A percentile compares a stretch with the other conserved stretches of the same genome.
Conservation (phyloP, 768 basidiomycete species). For the Tulasnella calospora region DNA sequence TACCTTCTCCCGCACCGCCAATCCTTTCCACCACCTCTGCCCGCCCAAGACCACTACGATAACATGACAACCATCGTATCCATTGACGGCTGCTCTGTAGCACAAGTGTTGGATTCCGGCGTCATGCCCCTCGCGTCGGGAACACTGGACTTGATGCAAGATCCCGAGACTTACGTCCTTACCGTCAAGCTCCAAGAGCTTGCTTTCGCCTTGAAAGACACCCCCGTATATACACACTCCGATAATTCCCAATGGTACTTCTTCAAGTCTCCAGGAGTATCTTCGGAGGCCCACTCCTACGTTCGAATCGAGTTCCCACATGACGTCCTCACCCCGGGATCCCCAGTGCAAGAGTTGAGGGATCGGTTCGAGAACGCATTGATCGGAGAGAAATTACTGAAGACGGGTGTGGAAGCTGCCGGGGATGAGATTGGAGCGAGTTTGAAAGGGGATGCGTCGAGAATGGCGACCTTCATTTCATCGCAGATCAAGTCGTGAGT, state of each 20-base stretch:
- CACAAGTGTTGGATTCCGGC: slow-evolving; percentile 13
- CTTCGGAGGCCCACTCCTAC: slow-evolving; percentile 2
- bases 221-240: slow-evolving; percentile 14
- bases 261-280: slow-evolving; percentile 21
- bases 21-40: neutral
- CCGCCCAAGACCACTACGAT: neutral
- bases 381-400: slow-evolving; percentile 12
- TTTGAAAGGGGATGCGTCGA: neutral
- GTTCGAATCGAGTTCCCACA: slow-evolving; percentile 19
- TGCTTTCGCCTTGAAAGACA: slow-evolving; percentile 9
- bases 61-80: slow-evolving; percentile 19
- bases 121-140: neutral
- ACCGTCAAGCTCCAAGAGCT: slow-evolving; percentile 7
- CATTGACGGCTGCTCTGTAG: slow-evolving; percentile 4
- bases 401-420: slow-evolving; percentile 16
- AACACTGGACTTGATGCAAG: neutral
- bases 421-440: slow-evolving; percentile 19
- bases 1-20: neutral
- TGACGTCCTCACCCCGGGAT: neutral
- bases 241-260: slow-evolving; percentile 25
- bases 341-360: neutral
- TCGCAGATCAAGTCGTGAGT: slow-evolving; percentile 15
- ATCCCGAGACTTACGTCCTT: slow-evolving; percentile 4
- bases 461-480: neutral
- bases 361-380: slow-evolving; percentile 25